Conservation (phyloP, 2,329 filamentous ascomycete genomes). For the Dothideomycetes sp. region DNA sequence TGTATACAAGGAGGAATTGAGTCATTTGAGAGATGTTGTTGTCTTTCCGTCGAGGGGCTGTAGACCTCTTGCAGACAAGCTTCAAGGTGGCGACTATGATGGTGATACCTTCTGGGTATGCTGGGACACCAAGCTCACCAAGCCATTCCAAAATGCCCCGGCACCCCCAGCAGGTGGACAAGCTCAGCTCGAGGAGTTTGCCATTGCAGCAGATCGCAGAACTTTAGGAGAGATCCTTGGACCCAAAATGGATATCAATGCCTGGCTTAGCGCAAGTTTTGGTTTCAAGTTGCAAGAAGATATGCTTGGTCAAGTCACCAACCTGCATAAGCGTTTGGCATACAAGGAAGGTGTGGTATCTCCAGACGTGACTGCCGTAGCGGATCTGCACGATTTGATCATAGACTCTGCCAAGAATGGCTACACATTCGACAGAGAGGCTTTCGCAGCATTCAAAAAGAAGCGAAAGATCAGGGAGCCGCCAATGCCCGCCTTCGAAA, state of each 20-base stretch:
- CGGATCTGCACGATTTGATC: conserved; percentile 28
- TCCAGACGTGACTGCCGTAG: conserved; percentile 13
- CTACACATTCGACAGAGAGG: conserved; percentile 34
- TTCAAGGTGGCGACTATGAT: conserved; percentile 74
- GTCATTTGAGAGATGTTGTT: conserved; percentile 64
- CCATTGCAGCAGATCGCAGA: conserved; percentile 38
- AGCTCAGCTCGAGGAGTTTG: conserved; percentile 37
- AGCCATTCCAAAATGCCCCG: conserved; percentile 54
- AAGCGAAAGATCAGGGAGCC: conserved; percentile 27
- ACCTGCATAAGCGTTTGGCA: conserved; percentile 50
- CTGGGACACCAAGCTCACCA: conserved; percentile 57
- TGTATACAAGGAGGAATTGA: conserved; percentile 45
- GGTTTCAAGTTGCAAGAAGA: conserved; percentile 46
- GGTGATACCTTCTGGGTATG: conserved; percentile 67
- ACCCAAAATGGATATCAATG: conserved; percentile 15
- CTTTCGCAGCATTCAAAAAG: conserved; percentile 42
- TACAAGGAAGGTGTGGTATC: conserved; percentile 37
- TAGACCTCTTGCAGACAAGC: conserved; percentile 53
- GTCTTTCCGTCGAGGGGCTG: conserved; percentile 60
- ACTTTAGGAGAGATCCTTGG: conserved; percentile 37
- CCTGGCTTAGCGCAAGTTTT: conserved; percentile 46
- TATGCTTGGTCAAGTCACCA: conserved; percentile 54
- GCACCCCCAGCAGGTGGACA: conserved; percentile 26
- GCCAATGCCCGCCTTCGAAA: conserved; percentile 36
- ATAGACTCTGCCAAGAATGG: conserved; percentile 36